Conservation (phyloP, 177 flowering plant genomes). For the Tripterygium wilfordii region DNA sequence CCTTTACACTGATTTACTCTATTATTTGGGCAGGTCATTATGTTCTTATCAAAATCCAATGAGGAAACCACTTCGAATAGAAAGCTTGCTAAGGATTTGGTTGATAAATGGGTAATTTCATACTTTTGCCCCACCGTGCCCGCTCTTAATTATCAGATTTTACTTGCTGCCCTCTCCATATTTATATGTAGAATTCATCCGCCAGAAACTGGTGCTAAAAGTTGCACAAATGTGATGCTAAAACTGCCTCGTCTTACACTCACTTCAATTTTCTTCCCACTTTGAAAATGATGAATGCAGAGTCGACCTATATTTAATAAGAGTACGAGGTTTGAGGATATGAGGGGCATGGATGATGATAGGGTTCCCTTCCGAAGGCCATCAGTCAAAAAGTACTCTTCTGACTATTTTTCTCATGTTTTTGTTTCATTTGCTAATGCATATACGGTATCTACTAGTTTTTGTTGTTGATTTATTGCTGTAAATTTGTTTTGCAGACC, state of each 20-base stretch:
- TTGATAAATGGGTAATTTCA: constrained; percentile 88
- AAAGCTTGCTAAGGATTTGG: constrained; percentile 94
- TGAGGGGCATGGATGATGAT: constrained; percentile 75
- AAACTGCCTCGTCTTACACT: too few relatives aligned
- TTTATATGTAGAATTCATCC: neutral
- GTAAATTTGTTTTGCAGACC: constrained; percentile 43
- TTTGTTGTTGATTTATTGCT: neutral
- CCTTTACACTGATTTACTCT: neutral
- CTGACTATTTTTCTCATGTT: neutral
- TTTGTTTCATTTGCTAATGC: neutral
- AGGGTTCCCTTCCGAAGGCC: constrained; percentile 62
- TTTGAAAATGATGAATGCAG: constrained; percentile 46
- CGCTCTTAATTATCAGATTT: neutral
- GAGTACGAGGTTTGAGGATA: constrained; percentile 95
- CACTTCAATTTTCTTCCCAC: too few relatives aligned
- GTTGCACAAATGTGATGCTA: too few relatives aligned
- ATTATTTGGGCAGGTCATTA: constrained; percentile 62
- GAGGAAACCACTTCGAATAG: constrained; percentile 92
- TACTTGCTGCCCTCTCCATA: neutral
- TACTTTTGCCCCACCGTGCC: neutral
- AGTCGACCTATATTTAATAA: constrained; percentile 96
- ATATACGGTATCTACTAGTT: neutral
- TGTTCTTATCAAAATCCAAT: constrained; percentile 91
- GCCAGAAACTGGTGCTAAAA: too few relatives aligned
- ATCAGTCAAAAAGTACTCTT: constrained; percentile 54